A percentile compares a stretch with the other conserved stretches of the same genome.
Conservation (phyloP, 116 monocot genomes). For the Cymodocea nodosa region DNA sequence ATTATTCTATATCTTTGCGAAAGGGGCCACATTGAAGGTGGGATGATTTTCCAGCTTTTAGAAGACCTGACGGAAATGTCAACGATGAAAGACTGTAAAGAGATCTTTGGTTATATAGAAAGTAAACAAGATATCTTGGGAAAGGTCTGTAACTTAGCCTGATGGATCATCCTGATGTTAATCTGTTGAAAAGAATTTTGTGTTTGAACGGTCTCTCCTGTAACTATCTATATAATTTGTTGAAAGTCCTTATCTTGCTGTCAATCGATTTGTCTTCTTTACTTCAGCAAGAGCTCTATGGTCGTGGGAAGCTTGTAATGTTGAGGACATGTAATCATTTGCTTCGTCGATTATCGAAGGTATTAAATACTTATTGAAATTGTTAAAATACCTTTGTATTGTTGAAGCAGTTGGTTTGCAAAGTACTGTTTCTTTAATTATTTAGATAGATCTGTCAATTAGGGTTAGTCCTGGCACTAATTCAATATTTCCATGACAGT, state of each 20-base stretch:
- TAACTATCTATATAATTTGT: neutral
- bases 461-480: no score
- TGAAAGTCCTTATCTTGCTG: neutral
- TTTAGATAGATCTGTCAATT: no score
- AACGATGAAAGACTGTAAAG: constrained; percentile 96
- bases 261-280: neutral
- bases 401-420: neutral
- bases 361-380: constrained; percentile 6
- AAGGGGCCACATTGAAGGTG: constrained; percentile 93
- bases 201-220: no score
- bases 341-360: constrained; percentile 92
- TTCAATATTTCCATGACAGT: no score
- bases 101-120: constrained; percentile 97
- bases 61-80: constrained; percentile 99
- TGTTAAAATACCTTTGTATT: neutral
- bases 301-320: constrained; percentile 97
- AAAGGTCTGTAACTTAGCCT: constrained; percentile 40
- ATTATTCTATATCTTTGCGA: constrained; percentile 87
- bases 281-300: constrained; percentile 88
- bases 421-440: no score
- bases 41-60: constrained; percentile 96
- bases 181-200: no score
- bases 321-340: constrained; percentile 98
- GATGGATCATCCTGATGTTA: neutral
- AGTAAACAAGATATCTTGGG: constrained; percentile 93